Evolutionary conservation across 176 grass and related monocot genomes (phyloP), one percentile per base, ranked within the genome.

Genomic region (Tillandsia fasciculata): DNA sequence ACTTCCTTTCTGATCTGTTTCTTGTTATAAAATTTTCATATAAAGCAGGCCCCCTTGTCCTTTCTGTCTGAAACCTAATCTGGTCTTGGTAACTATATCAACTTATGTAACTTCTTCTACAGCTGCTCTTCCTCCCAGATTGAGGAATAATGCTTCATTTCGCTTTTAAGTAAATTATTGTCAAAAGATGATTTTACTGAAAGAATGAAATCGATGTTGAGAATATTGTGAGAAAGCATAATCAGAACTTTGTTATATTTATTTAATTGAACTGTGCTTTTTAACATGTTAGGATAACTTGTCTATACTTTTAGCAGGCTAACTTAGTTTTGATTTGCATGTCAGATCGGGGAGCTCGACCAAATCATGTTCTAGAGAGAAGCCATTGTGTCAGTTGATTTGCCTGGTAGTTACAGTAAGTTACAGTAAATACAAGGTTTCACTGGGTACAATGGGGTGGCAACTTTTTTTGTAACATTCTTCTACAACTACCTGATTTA

Each of bases 381-480:
- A 20, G 17, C 17, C 17, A 61, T 20, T 61, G 17, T n/a, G 17
- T n/a, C 8, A 61, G n/a, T 20, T 22, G 56, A 9, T 61, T 61
- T 15, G 56, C 17, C 56, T 18, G 56, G 22, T 61, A 61, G 22
- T 61, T 61, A 61, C n/a, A 61, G 56, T 58, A 17, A 8, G 18
- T 61, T 61, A 61, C 56, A 61, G 56, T 61, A 61, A 9, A 61
- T 61, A 61, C 56, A 61, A 61, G 2, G 17, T 67, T 67, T 67
- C 33, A 50, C 48, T 67, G 27, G 28, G 14, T n/a, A 15, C 26
- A 67, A 67, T 67, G 26, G 10, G 11, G 20, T 9, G 27, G 3
- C 11, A 11, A 12, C 22, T 61, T 61, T 9, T 61, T 11, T 48
- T 67, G 28, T 64, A 64, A 67, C 65, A 67, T 67, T 48, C 65